A percentile compares a stretch with the other conserved stretches of the same genome.
Evolutionary conservation across 208 protist genomes (phyloP).

Genomic region (Phytomonas sp.): DNA sequence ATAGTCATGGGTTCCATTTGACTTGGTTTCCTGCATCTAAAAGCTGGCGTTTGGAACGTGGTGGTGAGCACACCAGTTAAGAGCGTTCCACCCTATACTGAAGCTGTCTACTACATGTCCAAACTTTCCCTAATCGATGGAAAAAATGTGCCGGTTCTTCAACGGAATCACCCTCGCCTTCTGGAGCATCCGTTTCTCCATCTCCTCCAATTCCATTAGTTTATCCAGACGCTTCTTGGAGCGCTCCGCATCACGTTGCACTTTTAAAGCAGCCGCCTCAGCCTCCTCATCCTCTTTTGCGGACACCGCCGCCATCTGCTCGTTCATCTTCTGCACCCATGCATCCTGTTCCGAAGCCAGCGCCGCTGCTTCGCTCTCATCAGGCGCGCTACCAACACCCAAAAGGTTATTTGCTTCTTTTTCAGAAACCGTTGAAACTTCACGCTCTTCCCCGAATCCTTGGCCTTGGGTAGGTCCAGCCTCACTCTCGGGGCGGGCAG

Average conservation of each 20-base stretch:
- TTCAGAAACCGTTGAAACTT: conserved; percentile 6
- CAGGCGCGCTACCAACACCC: not conserved
- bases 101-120: not conserved
- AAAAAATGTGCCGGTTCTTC: conserved; percentile 69
- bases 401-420: not conserved
- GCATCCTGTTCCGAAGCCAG: conserved; percentile 36
- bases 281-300: conserved; percentile 30
- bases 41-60: not conserved
- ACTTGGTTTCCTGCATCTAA: not conserved
- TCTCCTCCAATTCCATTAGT: conserved; percentile 34
- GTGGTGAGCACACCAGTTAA: not conserved
- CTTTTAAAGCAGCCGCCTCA: conserved; percentile 27
- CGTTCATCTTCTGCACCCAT: conserved; percentile 44
- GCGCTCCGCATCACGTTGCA: conserved; percentile 21
- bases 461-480: too few relatives aligned
- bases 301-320: conserved; percentile 29
- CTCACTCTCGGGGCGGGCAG: not conserved
- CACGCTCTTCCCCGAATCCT: conserved; percentile 22
- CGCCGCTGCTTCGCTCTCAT: not conserved
- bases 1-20: not conserved
- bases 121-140: conserved; percentile 49
- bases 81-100: not conserved
- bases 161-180: conserved; percentile 55
- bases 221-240: conserved; percentile 23
- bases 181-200: conserved; percentile 33